Conservation (phyloP, 2,329 filamentous ascomycete genomes). For the Cyanodermella asteris region DNA sequence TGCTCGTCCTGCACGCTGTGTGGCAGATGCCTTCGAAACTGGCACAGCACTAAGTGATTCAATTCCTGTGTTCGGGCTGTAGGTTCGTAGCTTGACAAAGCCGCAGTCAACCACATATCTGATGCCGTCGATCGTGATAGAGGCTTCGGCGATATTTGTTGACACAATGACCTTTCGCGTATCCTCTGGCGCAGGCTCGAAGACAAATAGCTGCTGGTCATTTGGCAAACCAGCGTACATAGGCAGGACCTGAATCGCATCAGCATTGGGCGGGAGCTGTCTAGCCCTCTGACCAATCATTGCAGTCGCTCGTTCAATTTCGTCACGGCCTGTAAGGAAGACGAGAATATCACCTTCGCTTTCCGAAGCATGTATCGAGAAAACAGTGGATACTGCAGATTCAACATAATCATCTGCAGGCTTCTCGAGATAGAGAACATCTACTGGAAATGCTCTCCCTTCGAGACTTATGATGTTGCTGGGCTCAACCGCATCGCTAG, state of each 20-base stretch:
- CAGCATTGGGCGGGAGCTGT: conserved; percentile 36
- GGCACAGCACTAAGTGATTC: conserved; percentile 66
- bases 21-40: conserved; percentile 79
- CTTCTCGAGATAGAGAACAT: conserved; percentile 56
- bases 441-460: conserved; percentile 72
- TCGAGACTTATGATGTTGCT: conserved; percentile 63
- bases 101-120: conserved; percentile 79
- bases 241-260: conserved; percentile 47
- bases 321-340: conserved; percentile 80
- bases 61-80: conserved; percentile 65
- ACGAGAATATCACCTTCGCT: conserved; percentile 68
- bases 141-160: conserved; percentile 93
- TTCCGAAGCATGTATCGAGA: conserved; percentile 71
- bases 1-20: conserved; percentile 72
- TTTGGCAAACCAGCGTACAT: conserved; percentile 75
- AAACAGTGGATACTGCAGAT: conserved; percentile 56
- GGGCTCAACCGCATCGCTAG: conserved; percentile 20
- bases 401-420: conserved; percentile 76
- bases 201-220: conserved; percentile 88
- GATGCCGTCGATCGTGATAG: conserved; percentile 81
- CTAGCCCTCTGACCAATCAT: conserved; percentile 51
- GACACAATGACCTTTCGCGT: conserved; percentile 80
- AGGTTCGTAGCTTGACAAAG: conserved; percentile 75
- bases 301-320: conserved; percentile 70
- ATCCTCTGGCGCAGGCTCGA: conserved; percentile 60